Evolutionary conservation across 345 rosid species (phyloP).

Genomic region (Trapa incisa): DNA sequence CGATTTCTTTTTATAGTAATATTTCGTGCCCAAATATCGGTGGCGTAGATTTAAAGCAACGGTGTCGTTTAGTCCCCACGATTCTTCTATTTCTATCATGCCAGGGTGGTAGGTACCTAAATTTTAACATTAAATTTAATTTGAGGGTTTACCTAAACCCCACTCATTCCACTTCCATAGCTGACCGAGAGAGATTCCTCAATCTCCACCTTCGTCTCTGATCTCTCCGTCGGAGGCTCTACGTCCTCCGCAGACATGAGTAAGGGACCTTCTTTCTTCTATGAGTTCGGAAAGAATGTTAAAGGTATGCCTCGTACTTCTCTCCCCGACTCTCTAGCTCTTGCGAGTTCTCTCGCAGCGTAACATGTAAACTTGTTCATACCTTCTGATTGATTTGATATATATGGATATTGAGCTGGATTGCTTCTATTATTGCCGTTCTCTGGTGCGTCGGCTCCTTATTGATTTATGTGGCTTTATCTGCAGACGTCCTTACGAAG

Average conservation of each 20-base stretch:
- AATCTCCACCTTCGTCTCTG: background rate
- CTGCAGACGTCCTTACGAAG: slow-evolving; percentile 32
- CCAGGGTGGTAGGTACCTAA: too few species aligned
- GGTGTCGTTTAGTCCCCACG: background rate
- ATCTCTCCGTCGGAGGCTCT: slow-evolving; percentile 7
- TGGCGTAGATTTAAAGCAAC: background rate
- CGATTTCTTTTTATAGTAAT: too few species aligned
- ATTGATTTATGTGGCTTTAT: background rate
- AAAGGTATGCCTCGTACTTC: slow-evolving; percentile 10
- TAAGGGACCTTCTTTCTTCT: slow-evolving; percentile 36
- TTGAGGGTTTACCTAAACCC: slow-evolving; percentile 6
- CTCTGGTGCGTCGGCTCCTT: background rate
- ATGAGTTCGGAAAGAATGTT: slow-evolving; percentile 33
- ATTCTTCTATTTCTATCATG: background rate
- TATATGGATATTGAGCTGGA: background rate
- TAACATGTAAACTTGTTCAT: background rate
- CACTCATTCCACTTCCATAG: background rate
- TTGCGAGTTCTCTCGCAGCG: background rate
- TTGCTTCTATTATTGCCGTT: background rate
- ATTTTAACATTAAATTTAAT: background rate
- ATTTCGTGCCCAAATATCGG: too few species aligned
- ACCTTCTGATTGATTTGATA: background rate
- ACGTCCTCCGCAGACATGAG: slow-evolving; percentile 9
- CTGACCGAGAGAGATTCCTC: slow-evolving; percentile 7
- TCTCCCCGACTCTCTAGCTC: background rate